A percentile compares a stretch with the other conserved stretches of the same genome.
Conservation (phyloP, 345 rosid species). For the Limnanthes douglasii region DNA sequence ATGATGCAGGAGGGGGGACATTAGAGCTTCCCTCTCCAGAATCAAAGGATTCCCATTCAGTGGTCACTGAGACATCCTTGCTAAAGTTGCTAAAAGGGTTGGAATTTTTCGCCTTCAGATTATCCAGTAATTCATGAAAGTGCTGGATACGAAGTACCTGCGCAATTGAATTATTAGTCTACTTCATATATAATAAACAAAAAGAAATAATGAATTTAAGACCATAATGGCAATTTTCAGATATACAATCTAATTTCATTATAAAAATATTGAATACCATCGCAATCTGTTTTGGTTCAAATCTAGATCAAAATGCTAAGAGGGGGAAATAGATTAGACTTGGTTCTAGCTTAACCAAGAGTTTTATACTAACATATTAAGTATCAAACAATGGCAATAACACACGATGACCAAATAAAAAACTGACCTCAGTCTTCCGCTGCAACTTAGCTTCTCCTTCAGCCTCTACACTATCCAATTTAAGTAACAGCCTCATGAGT, state of each 20-base stretch:
- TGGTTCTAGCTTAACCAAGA: too few species aligned
- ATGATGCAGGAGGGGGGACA: conserved; percentile 38
- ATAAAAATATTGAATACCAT: conserved; percentile 1
- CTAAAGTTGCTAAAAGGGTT: conserved; percentile 32
- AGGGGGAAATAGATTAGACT: not conserved
- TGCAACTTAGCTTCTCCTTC: conserved; percentile 71
- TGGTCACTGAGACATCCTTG: conserved; percentile 35
- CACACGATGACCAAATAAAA: conserved; percentile 1
- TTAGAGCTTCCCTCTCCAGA: conserved; percentile 59
- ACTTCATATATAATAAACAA: not conserved
- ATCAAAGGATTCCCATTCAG: conserved; percentile 70
- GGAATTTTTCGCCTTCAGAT: conserved; percentile 45
- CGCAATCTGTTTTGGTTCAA: not conserved
- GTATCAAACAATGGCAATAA: not conserved
- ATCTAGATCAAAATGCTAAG: conserved; percentile 2
- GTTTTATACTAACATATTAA: too few species aligned
- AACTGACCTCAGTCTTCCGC: conserved; percentile 79
- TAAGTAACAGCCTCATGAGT: conserved; percentile 77
- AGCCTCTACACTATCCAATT: conserved; percentile 67
- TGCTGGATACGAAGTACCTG: conserved; percentile 72
- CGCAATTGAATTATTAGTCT: conserved; percentile 7
- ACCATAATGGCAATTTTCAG: too few species aligned
- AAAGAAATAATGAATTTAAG: too few species aligned
- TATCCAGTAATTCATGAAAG: conserved; percentile 54
- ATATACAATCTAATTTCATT: too few species aligned